Conservation (phyloP, 805 yeast genomes). For the Candida fluviatilis region DNA sequence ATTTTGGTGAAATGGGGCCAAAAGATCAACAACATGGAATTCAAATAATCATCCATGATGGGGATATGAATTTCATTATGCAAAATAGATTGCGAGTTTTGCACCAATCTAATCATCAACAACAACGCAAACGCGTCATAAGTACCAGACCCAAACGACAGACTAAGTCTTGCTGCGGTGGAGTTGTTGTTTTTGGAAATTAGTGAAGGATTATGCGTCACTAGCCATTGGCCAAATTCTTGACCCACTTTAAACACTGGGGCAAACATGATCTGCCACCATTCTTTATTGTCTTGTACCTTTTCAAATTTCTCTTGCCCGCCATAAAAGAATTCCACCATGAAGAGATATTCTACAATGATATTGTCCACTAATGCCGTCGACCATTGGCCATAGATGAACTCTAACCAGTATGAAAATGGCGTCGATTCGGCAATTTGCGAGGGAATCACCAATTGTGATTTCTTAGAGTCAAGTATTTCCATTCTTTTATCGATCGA, state of each 20-base stretch:
- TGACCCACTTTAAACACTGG: constrained; percentile 37
- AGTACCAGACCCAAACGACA: constrained; percentile 30
- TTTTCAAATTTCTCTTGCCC: constrained; percentile 33
- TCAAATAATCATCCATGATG: constrained; percentile 64
- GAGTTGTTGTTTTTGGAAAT: constrained; percentile 16
- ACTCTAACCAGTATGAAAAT: constrained; percentile 64
- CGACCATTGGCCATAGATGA: constrained; percentile 67
- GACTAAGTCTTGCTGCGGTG: constrained; percentile 22
- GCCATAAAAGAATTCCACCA: constrained; percentile 64
- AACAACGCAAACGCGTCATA: constrained; percentile 79
- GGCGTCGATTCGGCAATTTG: constrained; percentile 81
- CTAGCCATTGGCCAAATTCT: constrained; percentile 45
- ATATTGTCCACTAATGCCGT: constrained; percentile 73
- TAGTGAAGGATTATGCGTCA: constrained; percentile 35
- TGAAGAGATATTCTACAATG: constrained; percentile 69
- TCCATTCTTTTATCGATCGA: constrained; percentile 56
- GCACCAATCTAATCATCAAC: constrained; percentile 67
- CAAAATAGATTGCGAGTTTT: constrained; percentile 57
- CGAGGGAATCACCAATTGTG: constrained; percentile 66
- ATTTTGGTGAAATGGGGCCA: constrained; percentile 87
- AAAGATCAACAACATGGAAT: constrained; percentile 57
- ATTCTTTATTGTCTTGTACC: constrained; percentile 19
- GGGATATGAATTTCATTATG: constrained; percentile 67
- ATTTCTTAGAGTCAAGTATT: constrained; percentile 34
- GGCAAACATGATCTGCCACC: constrained; percentile 36